Percentiles rank a stretch among this genome's conserved stretches.
phyloP scores from a whole-genome alignment of 331 rosid genomes.

The Arachis monticola region DNA sequence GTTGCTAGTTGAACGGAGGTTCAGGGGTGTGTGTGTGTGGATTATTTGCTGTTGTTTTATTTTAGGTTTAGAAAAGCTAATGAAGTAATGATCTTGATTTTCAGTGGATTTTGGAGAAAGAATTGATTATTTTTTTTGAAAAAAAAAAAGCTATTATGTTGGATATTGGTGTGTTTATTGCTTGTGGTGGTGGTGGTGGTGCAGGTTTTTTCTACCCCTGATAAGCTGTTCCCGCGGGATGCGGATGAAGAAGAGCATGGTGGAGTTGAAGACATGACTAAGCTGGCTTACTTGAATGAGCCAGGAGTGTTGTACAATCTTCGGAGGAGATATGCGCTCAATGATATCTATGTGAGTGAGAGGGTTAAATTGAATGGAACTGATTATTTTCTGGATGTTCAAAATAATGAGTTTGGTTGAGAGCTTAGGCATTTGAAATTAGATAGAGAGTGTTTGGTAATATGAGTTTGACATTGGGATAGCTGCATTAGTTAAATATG shows the following conservation, averaged over 20 bases:
- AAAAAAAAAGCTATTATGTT: neutral
- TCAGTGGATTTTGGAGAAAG: neutral
- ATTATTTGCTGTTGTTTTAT: neutral
- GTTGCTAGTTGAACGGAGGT: neutral
- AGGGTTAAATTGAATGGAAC: constrained; percentile 10
- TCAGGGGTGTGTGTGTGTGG: neutral
- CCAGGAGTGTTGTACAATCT: constrained; percentile 96
- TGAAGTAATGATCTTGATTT: neutral
- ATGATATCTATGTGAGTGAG: constrained; percentile 90
- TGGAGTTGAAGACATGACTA: constrained; percentile 96
- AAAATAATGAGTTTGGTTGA: neutral
- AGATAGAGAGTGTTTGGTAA: neutral
- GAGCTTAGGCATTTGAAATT: constrained; percentile 26
- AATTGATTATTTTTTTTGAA: neutral
- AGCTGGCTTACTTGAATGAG: constrained; percentile 87
- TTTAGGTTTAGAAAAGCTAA: neutral
- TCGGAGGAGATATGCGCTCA: constrained; percentile 84
- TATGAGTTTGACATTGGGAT: constrained; percentile 14
- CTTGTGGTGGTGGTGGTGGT: constrained; percentile 16
- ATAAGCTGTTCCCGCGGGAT: constrained; percentile 72
- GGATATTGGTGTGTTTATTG: neutral
- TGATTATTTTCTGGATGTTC: constrained; percentile 1
- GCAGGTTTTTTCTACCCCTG: constrained; percentile 63
- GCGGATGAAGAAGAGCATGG: constrained; percentile 97
- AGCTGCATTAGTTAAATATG: neutral